Conservation (phyloP, 441 rosid genomes). For the Eruca vesicaria region DNA sequence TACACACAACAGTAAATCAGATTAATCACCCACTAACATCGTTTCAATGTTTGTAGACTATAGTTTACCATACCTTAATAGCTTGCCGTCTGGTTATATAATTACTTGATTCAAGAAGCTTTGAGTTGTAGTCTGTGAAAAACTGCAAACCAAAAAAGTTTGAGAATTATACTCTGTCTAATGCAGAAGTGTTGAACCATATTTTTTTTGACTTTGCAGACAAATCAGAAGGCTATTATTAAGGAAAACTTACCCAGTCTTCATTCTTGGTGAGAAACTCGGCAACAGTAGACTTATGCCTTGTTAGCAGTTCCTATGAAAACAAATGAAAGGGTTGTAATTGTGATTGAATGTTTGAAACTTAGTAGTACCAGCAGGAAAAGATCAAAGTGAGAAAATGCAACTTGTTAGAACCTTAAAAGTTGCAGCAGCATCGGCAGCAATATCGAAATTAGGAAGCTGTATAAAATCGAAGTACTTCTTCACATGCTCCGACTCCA, state of each 20-base stretch:
- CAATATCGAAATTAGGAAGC: conserved; percentile 92
- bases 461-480: conserved; percentile 87
- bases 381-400: neutral
- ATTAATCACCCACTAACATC: neutral
- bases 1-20: conserved; percentile 9
- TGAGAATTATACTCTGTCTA: neutral
- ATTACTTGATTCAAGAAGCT: conserved; percentile 85
- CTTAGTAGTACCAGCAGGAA: neutral
- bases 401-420: conserved; percentile 65
- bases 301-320: conserved; percentile 80
- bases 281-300: conserved; percentile 97
- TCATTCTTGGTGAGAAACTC: conserved; percentile 89
- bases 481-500: conserved; percentile 82
- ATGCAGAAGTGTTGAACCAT: no score
- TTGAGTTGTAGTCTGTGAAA: conserved; percentile 78
- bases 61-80: conserved; percentile 53
- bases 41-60: neutral
- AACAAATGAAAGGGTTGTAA: neutral
- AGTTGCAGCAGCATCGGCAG: conserved; percentile 99
- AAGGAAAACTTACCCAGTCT: conserved; percentile 69
- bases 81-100: conserved; percentile 94
- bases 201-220: no score
- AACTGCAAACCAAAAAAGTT: conserved; percentile 48
- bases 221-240: no score
- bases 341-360: neutral